Conservation (phyloP, 805 yeast genomes). For the Candida khao-thaluensis region DNA sequence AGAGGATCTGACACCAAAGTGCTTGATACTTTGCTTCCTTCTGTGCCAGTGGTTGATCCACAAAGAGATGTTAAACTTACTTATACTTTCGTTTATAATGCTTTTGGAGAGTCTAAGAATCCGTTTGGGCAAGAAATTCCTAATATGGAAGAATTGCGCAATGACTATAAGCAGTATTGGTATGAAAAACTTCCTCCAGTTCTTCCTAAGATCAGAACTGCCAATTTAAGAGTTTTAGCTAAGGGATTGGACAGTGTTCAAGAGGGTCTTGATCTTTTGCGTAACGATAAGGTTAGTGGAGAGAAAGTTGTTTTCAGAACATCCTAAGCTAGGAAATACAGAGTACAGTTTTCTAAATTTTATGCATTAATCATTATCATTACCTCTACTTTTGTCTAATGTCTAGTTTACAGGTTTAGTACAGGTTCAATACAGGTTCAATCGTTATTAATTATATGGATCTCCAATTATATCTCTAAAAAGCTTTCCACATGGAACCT, state of each 20-base stretch:
- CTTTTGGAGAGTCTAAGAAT: background rate
- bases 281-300: conserved; percentile 40
- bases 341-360: too few relatives aligned
- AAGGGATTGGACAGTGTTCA: conserved; percentile 29
- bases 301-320: conserved; percentile 39
- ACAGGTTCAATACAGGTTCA: too few relatives aligned
- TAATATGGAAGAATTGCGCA: background rate
- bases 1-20: conserved; percentile 17
- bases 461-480: conserved; percentile 72
- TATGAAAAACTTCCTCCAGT: conserved; percentile 19
- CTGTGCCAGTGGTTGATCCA: background rate
- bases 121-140: background rate
- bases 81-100: conserved; percentile 2
- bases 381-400: too few relatives aligned
- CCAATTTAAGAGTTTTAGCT: conserved; percentile 25
- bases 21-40: conserved; percentile 20
- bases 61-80: conserved; percentile 2
- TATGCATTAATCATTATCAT: too few relatives aligned
- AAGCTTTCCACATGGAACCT: conserved; percentile 74
- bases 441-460: too few relatives aligned
- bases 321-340: too few relatives aligned
- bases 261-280: conserved; percentile 39
- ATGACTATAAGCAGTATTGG: conserved; percentile 22
- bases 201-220: conserved; percentile 18
- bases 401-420: too few relatives aligned